phyloP scores from a whole-genome alignment of 495 filamentous ascomycete genomes.

The Aspergillus affinis region DNA sequence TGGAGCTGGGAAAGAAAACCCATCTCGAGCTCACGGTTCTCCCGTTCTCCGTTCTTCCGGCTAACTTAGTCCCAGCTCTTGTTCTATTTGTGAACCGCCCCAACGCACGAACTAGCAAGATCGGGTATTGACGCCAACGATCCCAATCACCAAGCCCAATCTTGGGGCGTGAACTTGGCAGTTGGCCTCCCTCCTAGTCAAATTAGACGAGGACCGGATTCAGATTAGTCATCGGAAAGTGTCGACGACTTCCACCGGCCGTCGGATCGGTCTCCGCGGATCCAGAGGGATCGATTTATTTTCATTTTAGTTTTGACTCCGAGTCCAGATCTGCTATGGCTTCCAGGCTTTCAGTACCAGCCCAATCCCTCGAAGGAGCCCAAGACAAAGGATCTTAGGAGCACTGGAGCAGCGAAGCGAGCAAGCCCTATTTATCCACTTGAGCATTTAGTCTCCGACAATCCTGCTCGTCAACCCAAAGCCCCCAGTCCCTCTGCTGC shows the following conservation, averaged over 20 bases:
- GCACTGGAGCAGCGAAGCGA: background rate
- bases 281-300: background rate
- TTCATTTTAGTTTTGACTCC: too few species aligned
- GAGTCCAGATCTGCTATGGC: background rate
- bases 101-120: conserved; percentile 10
- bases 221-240: background rate
- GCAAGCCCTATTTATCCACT: background rate
- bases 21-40: background rate
- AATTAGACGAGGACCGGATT: background rate
- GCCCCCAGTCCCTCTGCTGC: background rate
- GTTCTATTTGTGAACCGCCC: conserved; percentile 11
- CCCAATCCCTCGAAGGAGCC: background rate
- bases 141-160: conserved; percentile 13
- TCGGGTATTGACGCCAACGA: conserved; percentile 15
- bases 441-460: background rate
- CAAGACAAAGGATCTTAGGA: background rate
- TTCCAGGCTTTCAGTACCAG: background rate
- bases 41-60: background rate
- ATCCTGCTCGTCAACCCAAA: background rate
- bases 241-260: background rate
- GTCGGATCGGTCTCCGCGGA: background rate
- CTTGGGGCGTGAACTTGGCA: background rate
- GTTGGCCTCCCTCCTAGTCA: background rate
- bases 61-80: background rate
- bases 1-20: background rate